Percentiles rank a stretch among this genome's conserved stretches.
These are phyloP conservation scores for Apiospora hydei DNA, from an alignment of 2,329 filamentous ascomycete species.

Conservation along the genomic window DNA sequence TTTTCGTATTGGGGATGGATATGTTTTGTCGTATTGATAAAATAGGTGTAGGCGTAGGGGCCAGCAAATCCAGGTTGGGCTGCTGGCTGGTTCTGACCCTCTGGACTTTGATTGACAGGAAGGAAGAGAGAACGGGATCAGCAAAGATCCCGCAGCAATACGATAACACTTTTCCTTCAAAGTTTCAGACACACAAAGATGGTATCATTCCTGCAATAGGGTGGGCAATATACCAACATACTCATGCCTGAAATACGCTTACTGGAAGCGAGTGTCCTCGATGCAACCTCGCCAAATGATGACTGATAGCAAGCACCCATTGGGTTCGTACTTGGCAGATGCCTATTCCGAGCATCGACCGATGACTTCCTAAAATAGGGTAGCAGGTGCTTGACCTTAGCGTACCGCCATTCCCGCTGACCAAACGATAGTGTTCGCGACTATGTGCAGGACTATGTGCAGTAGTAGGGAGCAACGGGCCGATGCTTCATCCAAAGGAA, in stretches of 20 bases:
- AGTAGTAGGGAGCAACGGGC: neutral
- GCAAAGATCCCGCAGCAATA: neutral
- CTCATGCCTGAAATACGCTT: neutral
- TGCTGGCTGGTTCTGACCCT: neutral
- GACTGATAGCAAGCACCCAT: conserved; percentile 1
- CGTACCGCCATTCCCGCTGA: neutral
- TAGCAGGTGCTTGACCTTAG: neutral
- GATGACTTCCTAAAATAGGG: neutral
- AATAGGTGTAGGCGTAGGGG: no score
- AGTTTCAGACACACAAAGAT: neutral
- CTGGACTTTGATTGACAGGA: neutral
- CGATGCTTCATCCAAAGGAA: neutral
- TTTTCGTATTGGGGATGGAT: neutral
- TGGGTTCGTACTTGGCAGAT: neutral
- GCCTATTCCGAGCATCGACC: neutral
- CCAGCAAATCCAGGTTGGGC: no score
- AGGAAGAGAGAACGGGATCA: neutral
- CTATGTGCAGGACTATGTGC: conserved; percentile 10
- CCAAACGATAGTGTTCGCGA: neutral
- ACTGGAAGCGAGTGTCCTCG: neutral
- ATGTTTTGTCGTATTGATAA: neutral
- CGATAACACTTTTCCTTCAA: neutral
- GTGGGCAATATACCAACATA: neutral
- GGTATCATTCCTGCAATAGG: neutral
- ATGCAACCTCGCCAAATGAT: conserved; percentile 4